Conservation (phyloP, 305 asterid genomes). For the Euphrasia arctica region DNA sequence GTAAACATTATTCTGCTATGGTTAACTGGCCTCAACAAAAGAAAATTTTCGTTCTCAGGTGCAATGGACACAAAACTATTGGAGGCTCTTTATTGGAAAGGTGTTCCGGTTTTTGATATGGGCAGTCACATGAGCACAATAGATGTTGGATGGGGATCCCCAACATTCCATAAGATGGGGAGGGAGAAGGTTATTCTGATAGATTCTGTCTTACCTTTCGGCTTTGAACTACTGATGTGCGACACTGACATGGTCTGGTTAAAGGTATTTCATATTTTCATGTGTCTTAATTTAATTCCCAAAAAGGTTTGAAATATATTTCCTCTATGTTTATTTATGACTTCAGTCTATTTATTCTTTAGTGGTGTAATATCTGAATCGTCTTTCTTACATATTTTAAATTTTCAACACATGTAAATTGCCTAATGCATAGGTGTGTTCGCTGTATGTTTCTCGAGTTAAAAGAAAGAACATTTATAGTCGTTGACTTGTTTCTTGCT, state of each 20-base stretch:
- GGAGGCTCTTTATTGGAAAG: constrained; percentile 97
- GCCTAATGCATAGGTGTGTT: no score
- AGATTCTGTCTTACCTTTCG: constrained; percentile 78
- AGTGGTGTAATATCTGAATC: no score
- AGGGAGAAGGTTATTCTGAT: constrained; percentile 89
- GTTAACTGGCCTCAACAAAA: constrained; percentile 21
- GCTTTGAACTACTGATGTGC: constrained; percentile 92
- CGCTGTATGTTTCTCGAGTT: background rate
- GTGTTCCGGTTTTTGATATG: constrained; percentile 96
- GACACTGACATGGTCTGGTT: constrained; percentile 99
- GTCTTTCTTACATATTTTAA: no score
- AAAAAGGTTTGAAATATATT: no score
- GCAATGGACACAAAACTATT: constrained; percentile 95
- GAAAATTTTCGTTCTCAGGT: constrained; percentile 43
- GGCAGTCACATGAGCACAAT: constrained; percentile 96
- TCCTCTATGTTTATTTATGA: background rate
- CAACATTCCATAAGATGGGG: constrained; percentile 95
- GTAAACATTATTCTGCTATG: background rate
- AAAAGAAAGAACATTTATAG: background rate
- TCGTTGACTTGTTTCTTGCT: no score
- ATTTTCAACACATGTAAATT: no score
- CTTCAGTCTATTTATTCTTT: no score
- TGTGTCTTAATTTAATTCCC: no score
- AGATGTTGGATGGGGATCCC: constrained; percentile 97
- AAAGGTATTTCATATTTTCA: no score